Conservation (phyloP, 768 basidiomycete genomes). For the Rhizopogon salebrosus region DNA sequence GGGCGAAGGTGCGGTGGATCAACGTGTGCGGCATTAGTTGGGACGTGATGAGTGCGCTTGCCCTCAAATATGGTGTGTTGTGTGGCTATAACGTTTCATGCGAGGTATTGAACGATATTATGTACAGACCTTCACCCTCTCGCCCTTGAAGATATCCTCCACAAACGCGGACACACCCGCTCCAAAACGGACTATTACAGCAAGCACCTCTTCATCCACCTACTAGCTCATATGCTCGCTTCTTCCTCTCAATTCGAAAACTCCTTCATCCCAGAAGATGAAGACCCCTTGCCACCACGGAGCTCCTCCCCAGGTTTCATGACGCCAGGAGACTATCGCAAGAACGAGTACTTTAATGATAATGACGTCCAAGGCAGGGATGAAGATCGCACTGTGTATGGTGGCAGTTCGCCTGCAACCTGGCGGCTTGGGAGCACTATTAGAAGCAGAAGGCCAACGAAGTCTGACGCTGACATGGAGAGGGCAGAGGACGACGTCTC, state of each 20-base stretch:
- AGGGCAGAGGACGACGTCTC: not conserved
- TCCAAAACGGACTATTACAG: conserved; percentile 70
- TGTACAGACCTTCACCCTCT: conserved; percentile 60
- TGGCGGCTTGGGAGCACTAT: conserved; percentile 3
- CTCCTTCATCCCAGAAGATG: conserved; percentile 6
- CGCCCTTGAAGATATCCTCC: conserved; percentile 65
- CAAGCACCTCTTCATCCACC: conserved; percentile 64
- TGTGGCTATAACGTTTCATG: conserved; percentile 1
- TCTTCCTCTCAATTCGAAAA: conserved; percentile 2
- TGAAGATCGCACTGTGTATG: conserved; percentile 1
- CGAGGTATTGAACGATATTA: conserved; percentile 4
- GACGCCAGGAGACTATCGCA: conserved; percentile 6
- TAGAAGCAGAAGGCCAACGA: not conserved
- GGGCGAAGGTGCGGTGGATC: conserved; percentile 73
- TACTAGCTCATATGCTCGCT: conserved; percentile 58
- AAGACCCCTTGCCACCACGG: conserved; percentile 12
- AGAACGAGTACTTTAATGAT: not conserved
- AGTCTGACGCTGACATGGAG: conserved; percentile 1
- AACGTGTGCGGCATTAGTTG: conserved; percentile 64
- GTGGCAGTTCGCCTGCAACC: conserved; percentile 4
- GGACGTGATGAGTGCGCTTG: conserved; percentile 68
- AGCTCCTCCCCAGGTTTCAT: conserved; percentile 27
- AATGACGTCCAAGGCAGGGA: not conserved
- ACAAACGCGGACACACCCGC: conserved; percentile 46
- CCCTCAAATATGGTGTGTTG: conserved; percentile 58